Evolutionary conservation across 805 yeast species (phyloP).

Genomic region (Candida takata): DNA sequence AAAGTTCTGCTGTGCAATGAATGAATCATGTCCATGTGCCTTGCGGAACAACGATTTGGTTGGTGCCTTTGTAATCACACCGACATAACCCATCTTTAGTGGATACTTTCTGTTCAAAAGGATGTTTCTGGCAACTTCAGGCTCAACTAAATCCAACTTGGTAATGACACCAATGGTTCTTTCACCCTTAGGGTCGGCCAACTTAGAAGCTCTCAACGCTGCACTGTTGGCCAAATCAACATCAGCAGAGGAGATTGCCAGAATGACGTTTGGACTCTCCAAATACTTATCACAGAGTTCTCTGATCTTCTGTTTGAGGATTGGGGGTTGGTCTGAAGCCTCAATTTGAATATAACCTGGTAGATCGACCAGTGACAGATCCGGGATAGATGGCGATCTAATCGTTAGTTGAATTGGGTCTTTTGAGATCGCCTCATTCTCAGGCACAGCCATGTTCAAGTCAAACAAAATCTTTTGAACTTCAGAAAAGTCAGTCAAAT

Average conservation of each 20-base stretch:
- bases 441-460: constrained; percentile 87
- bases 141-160: constrained; percentile 82
- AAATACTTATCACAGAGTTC: constrained; percentile 78
- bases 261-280: constrained; percentile 85
- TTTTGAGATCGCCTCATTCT: constrained; percentile 74
- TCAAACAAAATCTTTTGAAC: constrained; percentile 86
- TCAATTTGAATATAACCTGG: constrained; percentile 98
- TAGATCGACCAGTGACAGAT: constrained; percentile 85
- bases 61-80: constrained; percentile 88
- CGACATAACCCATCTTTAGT: constrained; percentile 93
- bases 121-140: constrained; percentile 60
- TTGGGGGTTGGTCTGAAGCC: constrained; percentile 91
- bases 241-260: constrained; percentile 96
- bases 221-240: constrained; percentile 96
- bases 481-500: constrained; percentile 78
- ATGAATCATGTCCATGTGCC: constrained; percentile 52
- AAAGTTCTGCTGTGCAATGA: constrained; percentile 59
- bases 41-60: constrained; percentile 42
- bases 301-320: constrained; percentile 71
- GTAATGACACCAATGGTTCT: constrained; percentile 96
- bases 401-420: constrained; percentile 93
- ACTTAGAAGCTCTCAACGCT: constrained; percentile 83
- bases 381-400: constrained; percentile 86
- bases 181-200: constrained; percentile 89
- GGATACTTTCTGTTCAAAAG: constrained; percentile 81